Base-by-base conservation (phyloP, 345 rosid species). In the Aquilaria malaccensis region DNA sequence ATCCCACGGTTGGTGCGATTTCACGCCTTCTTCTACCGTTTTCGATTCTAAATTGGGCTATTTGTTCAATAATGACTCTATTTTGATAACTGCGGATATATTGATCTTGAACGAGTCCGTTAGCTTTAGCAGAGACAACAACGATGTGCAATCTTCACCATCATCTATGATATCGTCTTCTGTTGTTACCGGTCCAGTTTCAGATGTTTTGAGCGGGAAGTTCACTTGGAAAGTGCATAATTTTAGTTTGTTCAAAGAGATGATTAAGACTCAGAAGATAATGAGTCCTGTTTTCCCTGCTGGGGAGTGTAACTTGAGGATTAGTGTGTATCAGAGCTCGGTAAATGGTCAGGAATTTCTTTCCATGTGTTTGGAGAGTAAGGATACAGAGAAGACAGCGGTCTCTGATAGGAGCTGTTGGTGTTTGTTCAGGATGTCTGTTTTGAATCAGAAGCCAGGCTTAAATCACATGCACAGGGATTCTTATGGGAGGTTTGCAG, bases 1-100 rank as follows among this genome's bases (percentile, higher is more conserved):
- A 75, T 94, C 99, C 13, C 99, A 94, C 68, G 99, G 99, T 4
- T 94, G 99, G 99, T 94, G 99, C 68, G 99, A 94, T 80, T 94
- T 94, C 76, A 83, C 97, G 3, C 91, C 95, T 58, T 82, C 85
- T 33, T 81, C 97, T 5, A 81, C 91, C 10, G 73, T 94, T 58
- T 82, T 88, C 33, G 99, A 94, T 79, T 73, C 96, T 49, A 90
- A 83, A 79, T 69, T 77, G 78, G 99, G 99, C 45, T 94, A 76
- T 68, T 62, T 94, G 64, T 82, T 76, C 11, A 84, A 73, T 51
- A 84, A 78, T 30, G 97, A 90, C 57, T 81, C 93, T 0, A 79
- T 94, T 60, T 76, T 86, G 31, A 82, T 94, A 13, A 86, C 96
- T 1, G 97, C 97, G 6, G 96, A 94, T 84, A 94, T 94, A 11